These are phyloP conservation scores for Opeltia flavorubescens DNA, from an alignment of 495 filamentous ascomycete genomes.

Conservation along the genomic window DNA sequence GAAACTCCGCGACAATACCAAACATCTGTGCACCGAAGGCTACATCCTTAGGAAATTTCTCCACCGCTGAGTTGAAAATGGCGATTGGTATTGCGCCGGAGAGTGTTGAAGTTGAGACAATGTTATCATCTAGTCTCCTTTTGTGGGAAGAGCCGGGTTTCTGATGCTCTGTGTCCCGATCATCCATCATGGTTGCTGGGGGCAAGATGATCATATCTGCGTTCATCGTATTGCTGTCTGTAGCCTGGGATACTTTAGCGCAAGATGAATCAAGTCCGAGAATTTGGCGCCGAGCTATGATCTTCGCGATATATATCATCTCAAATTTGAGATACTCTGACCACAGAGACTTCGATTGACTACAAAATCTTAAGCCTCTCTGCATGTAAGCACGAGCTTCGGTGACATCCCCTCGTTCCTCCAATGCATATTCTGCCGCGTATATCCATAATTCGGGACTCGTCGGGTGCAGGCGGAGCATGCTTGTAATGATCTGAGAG, in stretches of 20 bases:
- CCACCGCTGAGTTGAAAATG: slow-evolving; percentile 79
- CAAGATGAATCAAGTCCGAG: slow-evolving; percentile 48
- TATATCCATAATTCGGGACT: slow-evolving; percentile 78
- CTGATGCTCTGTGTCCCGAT: slow-evolving; percentile 43
- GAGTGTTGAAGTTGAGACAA: slow-evolving; percentile 66
- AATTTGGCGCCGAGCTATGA: slow-evolving; percentile 55
- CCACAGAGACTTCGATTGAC: slow-evolving; percentile 57
- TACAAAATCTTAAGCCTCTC: slow-evolving; percentile 77
- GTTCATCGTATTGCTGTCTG: slow-evolving; percentile 28
- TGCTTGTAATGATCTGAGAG: slow-evolving; percentile 57
- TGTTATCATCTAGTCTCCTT: slow-evolving; percentile 37
- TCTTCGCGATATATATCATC: slow-evolving; percentile 76
- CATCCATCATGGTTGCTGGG: slow-evolving; percentile 44
- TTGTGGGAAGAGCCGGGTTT: slow-evolving; percentile 4
- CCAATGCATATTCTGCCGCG: slow-evolving; percentile 62
- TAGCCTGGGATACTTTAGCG: slow-evolving; percentile 27
- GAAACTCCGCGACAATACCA: slow-evolving; percentile 57
- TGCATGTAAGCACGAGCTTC: slow-evolving; percentile 78
- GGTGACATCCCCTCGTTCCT: slow-evolving; percentile 69
- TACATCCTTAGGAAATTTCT: slow-evolving; percentile 52
- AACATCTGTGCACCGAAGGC: slow-evolving; percentile 63
- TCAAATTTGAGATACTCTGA: slow-evolving; percentile 83
- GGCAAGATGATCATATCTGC: slow-evolving; percentile 49
- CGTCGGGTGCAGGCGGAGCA: slow-evolving; percentile 70
- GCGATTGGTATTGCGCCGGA: slow-evolving; percentile 84